Evolutionary conservation across 2,329 filamentous ascomycete species (phyloP), one percentile per base, ranked within the genome.

Genomic region (Scytalidium lignicola): DNA sequence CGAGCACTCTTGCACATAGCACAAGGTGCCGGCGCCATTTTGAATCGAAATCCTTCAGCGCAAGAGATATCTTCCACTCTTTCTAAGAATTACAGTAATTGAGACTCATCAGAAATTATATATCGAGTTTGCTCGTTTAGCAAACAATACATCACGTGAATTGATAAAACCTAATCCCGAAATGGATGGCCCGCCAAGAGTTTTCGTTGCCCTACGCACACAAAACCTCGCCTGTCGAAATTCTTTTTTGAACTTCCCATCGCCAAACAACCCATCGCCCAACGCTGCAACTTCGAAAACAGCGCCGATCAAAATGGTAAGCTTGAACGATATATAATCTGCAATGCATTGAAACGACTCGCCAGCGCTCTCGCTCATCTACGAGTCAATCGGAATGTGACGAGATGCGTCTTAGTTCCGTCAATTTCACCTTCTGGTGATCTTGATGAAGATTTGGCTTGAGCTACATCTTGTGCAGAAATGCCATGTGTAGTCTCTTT

Each of bases 11-110:
- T 78, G 72, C 93, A 99, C 55, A 84, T 74, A 46, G 83, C 82
- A 66, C 93, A 99, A 19, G 78, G 71, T 18, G 80, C 77, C 19
- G 90, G 89, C 7, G 90, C 77, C 92, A 96, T 60, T 40, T 51
- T 52, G 41, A 43, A 22, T 22, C 22, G 23, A 48, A 18, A 21
- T 19, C 19, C 20, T 26, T 10, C 41, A 29, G 45, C 15, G 7
- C 23, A 13, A 28, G 13, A 10, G 18, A 49, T 43, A 42, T 43
- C 46, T 48, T 5, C 41, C 19, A 18, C 19, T 43, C 6, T 15
- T 43, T 17, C 32, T 37, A n/a, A 13, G 12, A 17, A n/a, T 37
- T n/a, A n/a, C 15, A 5, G 6, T 7, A 37, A 8, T 26, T 8
- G 37, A 21, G 44, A 41, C 43, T 42, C 46, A 41, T 44, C 19